phyloP scores from a whole-genome alignment of 2,329 filamentous ascomycete genomes.

The Allantophomopsis lycopodina region DNA sequence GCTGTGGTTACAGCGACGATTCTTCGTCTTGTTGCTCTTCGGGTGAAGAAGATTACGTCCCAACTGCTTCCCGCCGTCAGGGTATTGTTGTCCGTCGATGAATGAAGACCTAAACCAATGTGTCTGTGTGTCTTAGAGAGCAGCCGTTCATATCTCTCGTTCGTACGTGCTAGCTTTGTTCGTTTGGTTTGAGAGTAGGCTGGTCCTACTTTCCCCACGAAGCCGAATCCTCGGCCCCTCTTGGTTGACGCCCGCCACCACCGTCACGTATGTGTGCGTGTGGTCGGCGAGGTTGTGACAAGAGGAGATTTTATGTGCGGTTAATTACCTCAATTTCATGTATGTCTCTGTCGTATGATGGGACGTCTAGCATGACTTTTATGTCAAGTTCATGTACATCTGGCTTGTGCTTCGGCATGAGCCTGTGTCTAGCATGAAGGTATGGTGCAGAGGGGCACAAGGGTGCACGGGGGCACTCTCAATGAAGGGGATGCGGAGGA shows the following conservation, averaged over 20 bases:
- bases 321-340: no score
- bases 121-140: constrained; percentile 1
- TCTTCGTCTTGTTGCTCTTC: constrained; percentile 58
- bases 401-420: no score
- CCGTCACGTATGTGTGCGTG: no score
- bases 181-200: constrained; percentile 4
- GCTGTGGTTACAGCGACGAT: constrained; percentile 72
- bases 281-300: no score
- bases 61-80: constrained; percentile 44
- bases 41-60: constrained; percentile 35
- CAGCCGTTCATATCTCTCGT: constrained; percentile 1
- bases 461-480: no score
- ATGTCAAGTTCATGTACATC: no score
- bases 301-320: no score
- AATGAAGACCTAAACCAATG: constrained; percentile 2
- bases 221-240: constrained; percentile 16
- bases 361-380: no score
- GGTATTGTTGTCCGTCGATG: constrained; percentile 40
- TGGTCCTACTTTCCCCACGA: constrained; percentile 7
- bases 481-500: constrained; percentile 1
- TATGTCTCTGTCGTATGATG: no score
- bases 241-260: no score
- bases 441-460: no score
- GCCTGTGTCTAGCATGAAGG: no score
- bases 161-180: constrained; percentile 1